Evolutionary conservation across 768 basidiomycete genomes (phyloP), one percentile per base, ranked within the genome.

Genomic region (Phlebiopsis flavidoalba): DNA sequence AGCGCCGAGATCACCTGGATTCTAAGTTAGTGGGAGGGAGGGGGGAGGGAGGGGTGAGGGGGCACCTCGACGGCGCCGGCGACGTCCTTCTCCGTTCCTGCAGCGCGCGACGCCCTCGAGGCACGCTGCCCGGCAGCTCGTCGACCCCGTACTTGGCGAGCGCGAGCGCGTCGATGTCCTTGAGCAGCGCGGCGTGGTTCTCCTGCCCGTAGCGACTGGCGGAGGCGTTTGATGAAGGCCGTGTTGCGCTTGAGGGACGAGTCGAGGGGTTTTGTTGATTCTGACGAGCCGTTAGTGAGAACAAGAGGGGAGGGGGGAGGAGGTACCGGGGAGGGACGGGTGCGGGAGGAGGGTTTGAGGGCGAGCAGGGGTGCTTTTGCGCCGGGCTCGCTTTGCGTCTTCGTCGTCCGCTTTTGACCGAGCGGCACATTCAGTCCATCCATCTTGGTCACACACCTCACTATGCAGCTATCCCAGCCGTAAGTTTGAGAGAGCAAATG

Each of bases 131-230:
- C 1, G 89, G 91, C 63, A 98, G 88, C 75, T 99, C 97, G 69
- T 97, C 95, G 52, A 95, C 80, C n/a, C n/a, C n/a, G 71, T 99
- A 98, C 74, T 97, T 98, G 76, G 94, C 94, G 59, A 99, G 79
- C 1, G 93, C 87, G 58, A 99, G 80, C 0, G 89, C 81, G 63
- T 95, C 89, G 64, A 97, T 86, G 68, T 99, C 97, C 74, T 95
- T 98, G 65, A 97, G 76, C 61, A 96, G 86, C 67, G 92, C 88
- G 66, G 95, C 93, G 51, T 81, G 83, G 70, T 93, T 88, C 66
- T 94, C n/a, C 92, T 43, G 80, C 70, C 88, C 90, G 68, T n/a
- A 98, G 80, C 17, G 93, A 91, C 69, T 89, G 92, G 50, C 89
- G 86, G 67, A 98, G 89, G 49, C 91, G 88, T 74, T 96, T 98